phyloP scores from a whole-genome alignment of 2,329 filamentous ascomycete genomes.

The Trichoderma endophyticum region DNA sequence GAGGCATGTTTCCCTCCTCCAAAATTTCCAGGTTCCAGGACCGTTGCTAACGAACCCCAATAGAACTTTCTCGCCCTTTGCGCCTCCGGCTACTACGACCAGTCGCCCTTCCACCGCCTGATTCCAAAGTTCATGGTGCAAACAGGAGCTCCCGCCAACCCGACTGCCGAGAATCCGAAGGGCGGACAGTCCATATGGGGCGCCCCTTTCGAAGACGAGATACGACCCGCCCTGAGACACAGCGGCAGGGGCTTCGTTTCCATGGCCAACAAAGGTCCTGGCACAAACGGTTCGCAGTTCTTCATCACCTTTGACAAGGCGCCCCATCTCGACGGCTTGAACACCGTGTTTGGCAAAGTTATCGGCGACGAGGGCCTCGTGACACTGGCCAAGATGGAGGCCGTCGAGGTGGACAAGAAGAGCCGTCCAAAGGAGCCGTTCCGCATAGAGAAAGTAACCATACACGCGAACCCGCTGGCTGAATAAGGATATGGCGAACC shows the following conservation, averaged over 20 bases:
- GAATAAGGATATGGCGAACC: conserved; percentile 37
- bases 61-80: conserved; percentile 86
- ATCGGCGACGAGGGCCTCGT: conserved; percentile 61
- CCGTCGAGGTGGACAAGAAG: conserved; percentile 73
- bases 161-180: conserved; percentile 59
- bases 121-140: conserved; percentile 82
- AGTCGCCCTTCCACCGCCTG: conserved; percentile 73
- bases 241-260: conserved; percentile 66
- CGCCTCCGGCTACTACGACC: conserved; percentile 73
- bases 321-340: conserved; percentile 77
- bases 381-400: conserved; percentile 69
- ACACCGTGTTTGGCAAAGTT: conserved; percentile 78
- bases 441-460: conserved; percentile 64
- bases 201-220: conserved; percentile 74
- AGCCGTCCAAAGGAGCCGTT: conserved; percentile 65
- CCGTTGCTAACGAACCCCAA: neutral
- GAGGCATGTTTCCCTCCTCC: conserved; percentile 52
- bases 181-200: conserved; percentile 72
- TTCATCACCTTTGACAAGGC: conserved; percentile 76
- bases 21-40: neutral
- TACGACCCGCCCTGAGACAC: conserved; percentile 66
- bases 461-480: conserved; percentile 79
- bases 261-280: conserved; percentile 76
- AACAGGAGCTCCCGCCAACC: conserved; percentile 62
- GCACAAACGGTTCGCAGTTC: conserved; percentile 76